Evolutionary conservation across 2,329 filamentous ascomycete species (phyloP), one percentile per base, ranked within the genome.

Genomic region (Cladosporium austrohemisphaericum): DNA sequence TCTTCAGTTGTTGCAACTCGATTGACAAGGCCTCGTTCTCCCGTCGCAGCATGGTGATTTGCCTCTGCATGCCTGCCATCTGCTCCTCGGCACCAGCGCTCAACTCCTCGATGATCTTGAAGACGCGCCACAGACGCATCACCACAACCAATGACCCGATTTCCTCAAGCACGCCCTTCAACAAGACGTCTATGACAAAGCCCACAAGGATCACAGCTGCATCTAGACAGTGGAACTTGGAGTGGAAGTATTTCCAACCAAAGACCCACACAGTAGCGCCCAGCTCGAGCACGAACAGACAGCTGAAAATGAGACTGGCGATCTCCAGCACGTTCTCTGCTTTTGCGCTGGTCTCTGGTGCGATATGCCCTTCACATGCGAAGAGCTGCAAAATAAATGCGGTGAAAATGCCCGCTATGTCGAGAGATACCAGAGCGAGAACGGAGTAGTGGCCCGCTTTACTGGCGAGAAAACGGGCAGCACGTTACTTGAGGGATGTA

Each of bases 21-120:
- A 25, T 11, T 26, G 67, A 86, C 22, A 84, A 77, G 2, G 59
- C 60, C 20, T 35, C 54, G 20, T 76, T 76, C 53, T 72, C 78
- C 45, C 63, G 68, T 59, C 78, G 75, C 7, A 84, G 65, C 20
- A 72, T 66, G 41, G 76, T 72, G 20, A 85, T 69, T 48, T 73
- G 66, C 44, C 72, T 65, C 55, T 79, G 71, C 31, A 85, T 66
- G 8, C 74, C 73, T 53, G 83, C 81, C 69, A 81, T 77, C 61
- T 80, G 73, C 65, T 86, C 82, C 28, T 78, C 69, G 1, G 81
- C 81, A 7, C 80, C 81, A 5, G 83, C 74, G 23, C 77, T 78
- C 53, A 86, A 72, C 65, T 87, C 84, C 60, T 87, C 81, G 5
- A 85, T 78, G 44, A 86, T 84, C 69, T 86, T 85, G 62, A 85